Conservation (phyloP, 2,329 filamentous ascomycete species). For the Aspergillus aculeatinus region DNA sequence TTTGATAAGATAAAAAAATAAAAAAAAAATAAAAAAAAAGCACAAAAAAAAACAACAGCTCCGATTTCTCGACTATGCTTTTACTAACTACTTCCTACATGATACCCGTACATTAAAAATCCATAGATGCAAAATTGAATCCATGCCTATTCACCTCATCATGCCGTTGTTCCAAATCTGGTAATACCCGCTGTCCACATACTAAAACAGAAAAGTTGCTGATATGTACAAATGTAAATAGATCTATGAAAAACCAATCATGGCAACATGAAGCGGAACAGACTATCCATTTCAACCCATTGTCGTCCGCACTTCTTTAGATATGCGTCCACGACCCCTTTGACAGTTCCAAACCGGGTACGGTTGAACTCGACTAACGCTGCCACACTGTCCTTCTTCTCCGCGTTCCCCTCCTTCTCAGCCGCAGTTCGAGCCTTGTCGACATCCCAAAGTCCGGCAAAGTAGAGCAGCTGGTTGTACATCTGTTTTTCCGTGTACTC, state of each 20-base stretch:
- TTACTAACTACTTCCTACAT: background rate
- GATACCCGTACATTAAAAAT: background rate
- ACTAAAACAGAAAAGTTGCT: slow-evolving; percentile 1
- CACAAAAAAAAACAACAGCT: too few relatives aligned
- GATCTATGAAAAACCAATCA: slow-evolving; percentile 25
- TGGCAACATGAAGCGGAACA: slow-evolving; percentile 66
- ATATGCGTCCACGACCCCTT: slow-evolving; percentile 76
- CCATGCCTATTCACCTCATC: slow-evolving; percentile 11
- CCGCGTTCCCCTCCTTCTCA: slow-evolving; percentile 49
- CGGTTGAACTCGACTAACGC: slow-evolving; percentile 81
- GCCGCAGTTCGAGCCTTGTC: slow-evolving; percentile 68
- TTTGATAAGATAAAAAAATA: slow-evolving; percentile 9
- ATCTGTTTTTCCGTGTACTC: slow-evolving; percentile 85
- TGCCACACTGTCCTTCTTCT: slow-evolving; percentile 64
- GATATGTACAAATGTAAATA: slow-evolving; percentile 28
- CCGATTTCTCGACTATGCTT: too few relatives aligned
- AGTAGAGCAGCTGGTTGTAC: slow-evolving; percentile 93
- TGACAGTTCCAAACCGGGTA: slow-evolving; percentile 71
- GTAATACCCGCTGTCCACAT: slow-evolving; percentile 14
- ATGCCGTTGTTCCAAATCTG: slow-evolving; percentile 14
- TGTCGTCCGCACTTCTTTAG: slow-evolving; percentile 85
- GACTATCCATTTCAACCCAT: slow-evolving; percentile 89
- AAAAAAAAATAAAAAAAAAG: background rate
- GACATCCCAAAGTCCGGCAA: slow-evolving; percentile 80
- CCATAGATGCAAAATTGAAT: slow-evolving; percentile 4